Base-by-base conservation (phyloP, 1,284 basidiomycete species). In the Puccinia sorghi region DNA sequence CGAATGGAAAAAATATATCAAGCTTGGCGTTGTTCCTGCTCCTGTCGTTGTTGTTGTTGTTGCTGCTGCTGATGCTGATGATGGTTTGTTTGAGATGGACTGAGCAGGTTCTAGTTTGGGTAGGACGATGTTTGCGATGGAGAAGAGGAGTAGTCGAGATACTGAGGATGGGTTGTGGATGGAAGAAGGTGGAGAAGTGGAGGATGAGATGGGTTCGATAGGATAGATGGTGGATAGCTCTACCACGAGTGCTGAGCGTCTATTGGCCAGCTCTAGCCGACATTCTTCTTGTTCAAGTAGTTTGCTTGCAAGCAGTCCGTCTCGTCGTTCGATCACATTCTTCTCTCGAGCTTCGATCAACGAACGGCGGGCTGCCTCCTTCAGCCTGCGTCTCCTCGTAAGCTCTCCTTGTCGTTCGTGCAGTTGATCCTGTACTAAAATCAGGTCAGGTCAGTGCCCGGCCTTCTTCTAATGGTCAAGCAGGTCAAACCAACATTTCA, bases 61-160 rank as follows among this genome's bases (percentile, higher is more conserved):
- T 27, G 67, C n/a, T 52, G 27, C 12, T 20, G 48, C 3, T 50
- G 48, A 50, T 25, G 46, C 15, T 22, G 43, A 67, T 20, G 64
- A 48, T 7, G 43, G 0, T 37, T 52, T 50, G 22, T 37, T 20
- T 93, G 94, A 80, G 95, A 94, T 0, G 94, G 93, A 6, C 97
- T 87, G 13, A 94, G 91, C 59, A 93, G 89, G 72, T 88, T 88
- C 72, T 94, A 86, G 83, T 97, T 92, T 11, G 91, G 90, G 84
- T 92, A 97, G 22, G 95, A 88, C 11, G 96, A 87, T 22, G 15
- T 71, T 64, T 37, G 54, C 52, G 22, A 57, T 79, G 11, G 50
- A 57, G 54, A 70, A 70, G 50, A 82, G 75, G 20, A 82, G 27
- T 39, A 52, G 37, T 48, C 46, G 22, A 39, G 46, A 52, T 27